phyloP scores from a whole-genome alignment of 2,329 filamentous ascomycete species.

The Sarocladiaceae sp. region DNA sequence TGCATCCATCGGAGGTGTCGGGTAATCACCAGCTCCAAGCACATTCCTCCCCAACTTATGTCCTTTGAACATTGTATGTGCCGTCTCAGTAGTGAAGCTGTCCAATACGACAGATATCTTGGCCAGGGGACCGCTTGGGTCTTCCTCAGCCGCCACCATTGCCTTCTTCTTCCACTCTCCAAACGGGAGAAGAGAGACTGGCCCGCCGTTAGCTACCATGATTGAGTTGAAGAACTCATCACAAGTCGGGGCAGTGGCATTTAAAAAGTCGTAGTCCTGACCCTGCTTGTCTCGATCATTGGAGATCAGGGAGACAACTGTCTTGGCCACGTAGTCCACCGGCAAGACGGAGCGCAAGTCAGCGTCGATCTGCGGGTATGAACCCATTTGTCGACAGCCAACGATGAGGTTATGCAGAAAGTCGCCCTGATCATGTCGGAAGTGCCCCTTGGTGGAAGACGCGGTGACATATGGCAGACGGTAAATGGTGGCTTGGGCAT shows the following conservation, averaged over 20 bases:
- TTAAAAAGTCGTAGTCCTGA: slow-evolving; percentile 13
- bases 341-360: slow-evolving; percentile 13
- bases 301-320: slow-evolving; percentile 11
- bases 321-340: slow-evolving; percentile 13
- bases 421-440: slow-evolving; percentile 14
- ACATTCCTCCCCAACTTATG: slow-evolving; percentile 9
- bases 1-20: slow-evolving; percentile 9
- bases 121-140: slow-evolving; percentile 10
- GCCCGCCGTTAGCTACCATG: not conserved
- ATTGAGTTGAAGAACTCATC: slow-evolving; percentile 10
- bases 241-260: slow-evolving; percentile 11
- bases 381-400: slow-evolving; percentile 12
- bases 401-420: slow-evolving; percentile 14
- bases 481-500: slow-evolving; percentile 11
- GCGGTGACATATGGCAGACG: slow-evolving; percentile 13
- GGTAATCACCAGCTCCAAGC: slow-evolving; percentile 8
- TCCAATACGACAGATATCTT: slow-evolving; percentile 12
- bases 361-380: slow-evolving; percentile 11
- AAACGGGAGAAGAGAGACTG: slow-evolving; percentile 2
- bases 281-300: slow-evolving; percentile 5
- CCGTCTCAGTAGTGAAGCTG: slow-evolving; percentile 9
- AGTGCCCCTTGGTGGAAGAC: slow-evolving; percentile 13
- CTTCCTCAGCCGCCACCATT: slow-evolving; percentile 3
- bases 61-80: slow-evolving; percentile 10
- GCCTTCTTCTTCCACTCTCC: slow-evolving; percentile 9